A percentile compares a stretch with the other conserved stretches of the same genome.
These are phyloP conservation scores for Colletotrichum gigasporum DNA, from an alignment of 2,329 filamentous ascomycete species.

Conservation along the genomic window DNA sequence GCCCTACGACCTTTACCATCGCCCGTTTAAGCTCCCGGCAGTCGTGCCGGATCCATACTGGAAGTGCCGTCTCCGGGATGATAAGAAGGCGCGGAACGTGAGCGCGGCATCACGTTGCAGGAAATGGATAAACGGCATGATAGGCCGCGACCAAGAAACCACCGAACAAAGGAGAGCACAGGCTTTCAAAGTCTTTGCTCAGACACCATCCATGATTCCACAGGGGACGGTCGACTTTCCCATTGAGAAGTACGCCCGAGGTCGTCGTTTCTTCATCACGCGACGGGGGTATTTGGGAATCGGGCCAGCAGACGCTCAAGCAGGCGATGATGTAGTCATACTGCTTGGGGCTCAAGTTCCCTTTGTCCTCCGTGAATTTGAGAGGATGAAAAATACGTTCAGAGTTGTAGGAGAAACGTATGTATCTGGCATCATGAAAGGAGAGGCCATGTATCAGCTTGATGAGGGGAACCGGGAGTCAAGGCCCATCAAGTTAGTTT, in stretches of 20 bases:
- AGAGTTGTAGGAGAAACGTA: no score
- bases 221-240: neutral
- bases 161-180: neutral
- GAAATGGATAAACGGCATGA: neutral
- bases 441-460: no score
- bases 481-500: no score
- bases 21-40: neutral
- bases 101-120: neutral
- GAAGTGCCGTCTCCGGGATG: neutral
- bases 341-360: neutral
- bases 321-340: neutral
- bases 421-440: no score
- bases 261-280: conserved; percentile 1
- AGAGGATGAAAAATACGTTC: no score
- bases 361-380: no score
- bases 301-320: neutral
- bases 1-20: conserved; percentile 5
- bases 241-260: neutral
- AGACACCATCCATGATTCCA: neutral
- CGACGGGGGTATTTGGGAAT: neutral
- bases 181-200: neutral
- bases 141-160: neutral
- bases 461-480: no score
- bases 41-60: neutral
- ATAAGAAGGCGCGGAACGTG: neutral